These are phyloP conservation scores for Apophysomyces elegans DNA, from an alignment of 371 early-diverging fungal genomes.

Conservation along the genomic window DNA sequence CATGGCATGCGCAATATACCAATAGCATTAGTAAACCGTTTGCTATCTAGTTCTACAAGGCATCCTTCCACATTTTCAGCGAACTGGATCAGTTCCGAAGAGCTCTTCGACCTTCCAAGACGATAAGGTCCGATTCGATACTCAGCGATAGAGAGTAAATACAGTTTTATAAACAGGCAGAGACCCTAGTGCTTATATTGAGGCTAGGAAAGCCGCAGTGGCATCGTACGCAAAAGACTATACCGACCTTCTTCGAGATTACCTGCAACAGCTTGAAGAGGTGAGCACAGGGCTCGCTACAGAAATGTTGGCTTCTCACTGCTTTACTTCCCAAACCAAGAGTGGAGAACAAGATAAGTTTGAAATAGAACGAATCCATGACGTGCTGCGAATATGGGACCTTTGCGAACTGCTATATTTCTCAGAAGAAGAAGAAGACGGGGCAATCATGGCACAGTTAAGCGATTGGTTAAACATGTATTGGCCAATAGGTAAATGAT, in stretches of 20 bases:
- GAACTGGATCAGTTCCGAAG: neutral
- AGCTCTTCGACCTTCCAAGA: neutral
- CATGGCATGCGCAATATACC: neutral
- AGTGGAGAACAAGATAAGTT: neutral
- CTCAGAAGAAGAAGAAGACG: constrained; percentile 9
- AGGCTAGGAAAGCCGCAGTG: neutral
- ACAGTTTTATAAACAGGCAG: too few species aligned
- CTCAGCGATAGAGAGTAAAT: constrained; percentile 3
- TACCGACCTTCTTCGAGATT: constrained; percentile 2
- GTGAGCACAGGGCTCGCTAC: neutral
- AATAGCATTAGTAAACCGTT: neutral
- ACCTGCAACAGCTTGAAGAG: neutral
- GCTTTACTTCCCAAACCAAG: neutral
- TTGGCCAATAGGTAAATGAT: constrained; percentile 21
- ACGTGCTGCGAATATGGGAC: constrained; percentile 14
- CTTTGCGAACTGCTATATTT: constrained; percentile 19
- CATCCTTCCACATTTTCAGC: neutral
- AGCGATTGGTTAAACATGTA: constrained; percentile 20
- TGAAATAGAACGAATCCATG: neutral
- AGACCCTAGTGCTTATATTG: too few species aligned
- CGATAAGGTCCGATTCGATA: neutral
- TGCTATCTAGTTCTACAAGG: neutral
- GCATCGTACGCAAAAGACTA: neutral
- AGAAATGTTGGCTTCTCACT: neutral
- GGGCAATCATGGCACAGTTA: constrained; percentile 4